Percentiles rank a stretch among this genome's conserved stretches.
These are phyloP conservation scores for Tremellales sp. DNA, from an alignment of 1,284 basidiomycete genomes.

Conservation along the genomic window DNA sequence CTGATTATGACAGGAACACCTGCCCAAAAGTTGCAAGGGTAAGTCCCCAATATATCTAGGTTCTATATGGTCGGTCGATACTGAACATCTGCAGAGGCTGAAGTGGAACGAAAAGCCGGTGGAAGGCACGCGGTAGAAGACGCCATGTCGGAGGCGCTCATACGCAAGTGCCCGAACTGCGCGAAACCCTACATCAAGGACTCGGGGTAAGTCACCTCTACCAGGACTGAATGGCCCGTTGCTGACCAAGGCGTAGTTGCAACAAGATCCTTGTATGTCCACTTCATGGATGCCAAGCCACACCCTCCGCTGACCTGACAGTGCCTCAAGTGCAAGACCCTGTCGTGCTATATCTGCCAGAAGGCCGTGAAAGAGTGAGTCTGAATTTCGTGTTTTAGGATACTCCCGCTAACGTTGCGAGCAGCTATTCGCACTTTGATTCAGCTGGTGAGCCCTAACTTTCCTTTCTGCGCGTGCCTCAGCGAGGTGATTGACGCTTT, in stretches of 20 bases:
- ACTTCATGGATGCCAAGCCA: constrained; percentile 1
- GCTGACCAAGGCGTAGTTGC: constrained; percentile 9
- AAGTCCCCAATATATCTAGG: too few species aligned
- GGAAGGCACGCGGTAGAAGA: constrained; percentile 75
- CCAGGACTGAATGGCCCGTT: background rate
- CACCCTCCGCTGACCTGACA: background rate
- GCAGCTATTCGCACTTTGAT: constrained; percentile 73
- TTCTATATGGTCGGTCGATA: background rate
- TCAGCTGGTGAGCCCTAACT: constrained; percentile 45
- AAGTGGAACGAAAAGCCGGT: constrained; percentile 66
- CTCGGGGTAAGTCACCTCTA: constrained; percentile 55
- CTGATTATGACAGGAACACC: background rate
- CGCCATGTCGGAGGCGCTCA: constrained; percentile 79
- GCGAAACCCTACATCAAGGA: constrained; percentile 44
- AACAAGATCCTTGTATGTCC: constrained; percentile 63
- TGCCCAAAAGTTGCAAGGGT: background rate
- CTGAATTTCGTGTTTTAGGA: background rate
- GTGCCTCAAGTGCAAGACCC: constrained; percentile 62
- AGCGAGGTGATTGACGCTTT: constrained; percentile 3
- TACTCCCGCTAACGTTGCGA: background rate
- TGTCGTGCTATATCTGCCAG: constrained; percentile 75
- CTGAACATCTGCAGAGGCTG: constrained; percentile 52
- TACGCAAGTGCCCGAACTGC: constrained; percentile 69
- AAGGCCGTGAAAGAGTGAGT: constrained; percentile 53
- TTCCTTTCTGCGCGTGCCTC: background rate